phyloP scores from a whole-genome alignment of 2,329 filamentous ascomycete genomes.

The Claviceps purpurea region DNA sequence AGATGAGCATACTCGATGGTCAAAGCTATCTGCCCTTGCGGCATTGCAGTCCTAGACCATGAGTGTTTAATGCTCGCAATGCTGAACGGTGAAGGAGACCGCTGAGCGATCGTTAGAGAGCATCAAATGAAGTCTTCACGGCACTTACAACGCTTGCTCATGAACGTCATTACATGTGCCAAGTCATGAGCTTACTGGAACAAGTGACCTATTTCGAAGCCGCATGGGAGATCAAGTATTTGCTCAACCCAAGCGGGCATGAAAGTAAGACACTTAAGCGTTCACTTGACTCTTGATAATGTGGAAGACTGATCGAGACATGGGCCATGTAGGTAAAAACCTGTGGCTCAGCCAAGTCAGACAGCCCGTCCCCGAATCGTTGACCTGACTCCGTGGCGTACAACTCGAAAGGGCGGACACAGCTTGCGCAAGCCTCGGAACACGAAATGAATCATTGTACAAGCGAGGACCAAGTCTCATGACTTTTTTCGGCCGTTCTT shows the following conservation, averaged over 20 bases:
- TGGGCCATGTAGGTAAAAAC: neutral
- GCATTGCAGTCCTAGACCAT: neutral
- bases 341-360: neutral
- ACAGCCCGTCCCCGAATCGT: neutral
- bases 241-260: neutral
- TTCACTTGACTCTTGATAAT: neutral
- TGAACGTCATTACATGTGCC: neutral
- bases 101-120: neutral
- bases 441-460: neutral
- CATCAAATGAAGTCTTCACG: neutral
- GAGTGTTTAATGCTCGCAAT: neutral
- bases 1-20: neutral
- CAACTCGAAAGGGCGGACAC: neutral
- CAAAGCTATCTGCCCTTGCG: neutral
- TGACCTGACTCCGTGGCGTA: neutral
- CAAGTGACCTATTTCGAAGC: neutral
- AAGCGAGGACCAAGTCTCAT: neutral
- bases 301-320: neutral
- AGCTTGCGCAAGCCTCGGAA: neutral
- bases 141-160: neutral
- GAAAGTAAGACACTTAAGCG: neutral
- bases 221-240: neutral
- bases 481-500: slow-evolving; percentile 5
- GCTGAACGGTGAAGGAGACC: neutral
- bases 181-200: neutral